Conservation (phyloP, 169 alveolate genomes). For the Toxoplasma gondii region DNA sequence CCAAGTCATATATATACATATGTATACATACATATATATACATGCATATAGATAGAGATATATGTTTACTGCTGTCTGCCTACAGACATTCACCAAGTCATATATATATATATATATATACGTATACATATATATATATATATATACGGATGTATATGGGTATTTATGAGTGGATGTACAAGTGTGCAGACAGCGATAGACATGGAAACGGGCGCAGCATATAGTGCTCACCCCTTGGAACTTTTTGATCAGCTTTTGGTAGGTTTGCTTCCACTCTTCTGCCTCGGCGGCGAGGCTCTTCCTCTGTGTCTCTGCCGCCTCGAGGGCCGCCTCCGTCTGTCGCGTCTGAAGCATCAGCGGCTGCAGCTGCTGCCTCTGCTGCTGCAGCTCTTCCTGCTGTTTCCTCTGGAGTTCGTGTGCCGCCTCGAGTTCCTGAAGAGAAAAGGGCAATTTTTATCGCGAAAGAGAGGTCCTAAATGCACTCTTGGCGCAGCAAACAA, state of each 20-base stretch:
- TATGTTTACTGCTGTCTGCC: neutral
- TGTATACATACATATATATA: too few species aligned
- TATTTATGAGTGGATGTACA: too few species aligned
- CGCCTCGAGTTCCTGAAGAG: conserved; percentile 35
- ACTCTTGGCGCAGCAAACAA: neutral
- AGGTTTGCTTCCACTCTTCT: conserved; percentile 57
- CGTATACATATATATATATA: too few species aligned
- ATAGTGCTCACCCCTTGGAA: conserved; percentile 39
- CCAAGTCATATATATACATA: too few species aligned
- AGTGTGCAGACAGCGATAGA: too few species aligned
- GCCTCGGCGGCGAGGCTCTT: conserved; percentile 48
- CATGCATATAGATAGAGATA: neutral
- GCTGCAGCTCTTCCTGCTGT: conserved; percentile 53
- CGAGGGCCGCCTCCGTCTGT: conserved; percentile 53
- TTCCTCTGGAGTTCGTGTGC: conserved; percentile 49
- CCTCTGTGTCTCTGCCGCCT: conserved; percentile 48
- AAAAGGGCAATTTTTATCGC: too few species aligned
- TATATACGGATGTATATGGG: too few species aligned
- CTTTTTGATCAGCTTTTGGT: conserved; percentile 25
- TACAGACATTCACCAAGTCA: too few species aligned
- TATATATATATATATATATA: too few species aligned
- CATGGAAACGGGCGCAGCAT: too few species aligned
- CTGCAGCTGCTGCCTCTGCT: conserved; percentile 56
- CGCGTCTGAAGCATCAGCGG: conserved; percentile 44
- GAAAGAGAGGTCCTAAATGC: neutral